Evolutionary conservation across 2,329 filamentous ascomycete genomes (phyloP).

Genomic region (Arthroderma sp.): DNA sequence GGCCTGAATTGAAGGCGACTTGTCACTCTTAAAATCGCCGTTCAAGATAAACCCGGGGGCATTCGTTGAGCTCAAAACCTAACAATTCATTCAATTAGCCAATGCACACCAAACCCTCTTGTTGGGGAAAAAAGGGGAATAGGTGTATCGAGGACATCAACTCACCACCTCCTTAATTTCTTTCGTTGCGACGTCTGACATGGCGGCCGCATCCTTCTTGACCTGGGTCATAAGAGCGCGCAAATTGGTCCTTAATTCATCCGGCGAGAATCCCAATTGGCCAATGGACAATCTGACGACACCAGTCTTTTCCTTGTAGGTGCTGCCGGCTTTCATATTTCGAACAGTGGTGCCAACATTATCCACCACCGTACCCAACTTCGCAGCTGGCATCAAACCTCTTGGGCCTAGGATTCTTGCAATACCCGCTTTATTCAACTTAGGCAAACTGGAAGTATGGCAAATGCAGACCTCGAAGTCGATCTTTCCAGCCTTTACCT

Average conservation of each 20-base stretch:
- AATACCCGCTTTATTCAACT: conserved; percentile 67
- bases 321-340: conserved; percentile 69
- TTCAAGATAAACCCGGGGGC: conserved; percentile 77
- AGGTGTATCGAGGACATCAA: conserved; percentile 9
- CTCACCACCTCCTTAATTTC: conserved; percentile 57
- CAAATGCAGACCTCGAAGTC: conserved; percentile 84
- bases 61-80: conserved; percentile 75
- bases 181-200: conserved; percentile 56
- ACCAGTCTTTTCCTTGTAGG: conserved; percentile 76
- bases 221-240: conserved; percentile 60
- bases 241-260: conserved; percentile 75
- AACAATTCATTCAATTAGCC: conserved; percentile 46
- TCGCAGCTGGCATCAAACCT: conserved; percentile 82
- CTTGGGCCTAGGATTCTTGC: conserved; percentile 74
- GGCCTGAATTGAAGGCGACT: conserved; percentile 42
- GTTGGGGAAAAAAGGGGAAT: background rate
- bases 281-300: conserved; percentile 83
- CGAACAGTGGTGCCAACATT: conserved; percentile 63
- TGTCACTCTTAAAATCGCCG: conserved; percentile 57
- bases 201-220: conserved; percentile 58
- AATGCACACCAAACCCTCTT: conserved; percentile 20
- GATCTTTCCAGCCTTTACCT: conserved; percentile 61
- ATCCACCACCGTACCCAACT: conserved; percentile 77
- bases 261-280: conserved; percentile 75
- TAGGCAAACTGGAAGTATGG: conserved; percentile 62